Base-by-base conservation (phyloP, 345 rosid genomes). In the Eucalyptus melliodora region DNA sequence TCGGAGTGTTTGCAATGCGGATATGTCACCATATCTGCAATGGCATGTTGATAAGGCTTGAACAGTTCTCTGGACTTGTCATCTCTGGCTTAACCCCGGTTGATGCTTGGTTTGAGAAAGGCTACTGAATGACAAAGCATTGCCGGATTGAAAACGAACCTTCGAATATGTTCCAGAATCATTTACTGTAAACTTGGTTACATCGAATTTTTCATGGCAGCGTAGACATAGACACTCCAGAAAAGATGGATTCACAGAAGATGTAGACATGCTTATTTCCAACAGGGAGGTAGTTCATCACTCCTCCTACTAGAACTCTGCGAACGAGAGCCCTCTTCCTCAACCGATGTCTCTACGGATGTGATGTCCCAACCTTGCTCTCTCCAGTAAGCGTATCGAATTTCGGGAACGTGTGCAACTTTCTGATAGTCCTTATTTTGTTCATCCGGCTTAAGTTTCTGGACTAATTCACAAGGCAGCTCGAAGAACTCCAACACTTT, bases 401-500 rank as follows among this genome's bases (percentile, higher is more conserved):
- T 92, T 89, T 92, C 92, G 11, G 92, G 92, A 85, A 91, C 83
- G 86, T 83, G 90, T 30, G 90, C 91, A 14, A 91, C 90, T 62
- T 90, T 91, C 67, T 23, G 49, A 53, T 86, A 92, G 60, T 90
- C 92, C 80, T 91, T 89, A 69, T 87, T 87, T 69, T 88, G 86
- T 34, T 40, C 89, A 21, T 89, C 89, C 49, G 44, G 87, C 55
- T 51, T 23, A 87, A 90, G 82, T 19, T 88, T 91, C 90, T 86
- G 82, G 86, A 93, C 91, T 9, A 92, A 82, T 26, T 93, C 92
- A 16, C 50, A 89, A 7, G 93, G 91, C 92, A 91, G 89, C 19
- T 91, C 93, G 17, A 92, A 92, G 55, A 92, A 92, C 85, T 90
- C 90, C n/a, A 93, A 87, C 15, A 91, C 91, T 60, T 91, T 89